These are phyloP conservation scores for Tricholoma hemisulphureum DNA, from an alignment of 768 basidiomycete species.

Conservation along the genomic window DNA sequence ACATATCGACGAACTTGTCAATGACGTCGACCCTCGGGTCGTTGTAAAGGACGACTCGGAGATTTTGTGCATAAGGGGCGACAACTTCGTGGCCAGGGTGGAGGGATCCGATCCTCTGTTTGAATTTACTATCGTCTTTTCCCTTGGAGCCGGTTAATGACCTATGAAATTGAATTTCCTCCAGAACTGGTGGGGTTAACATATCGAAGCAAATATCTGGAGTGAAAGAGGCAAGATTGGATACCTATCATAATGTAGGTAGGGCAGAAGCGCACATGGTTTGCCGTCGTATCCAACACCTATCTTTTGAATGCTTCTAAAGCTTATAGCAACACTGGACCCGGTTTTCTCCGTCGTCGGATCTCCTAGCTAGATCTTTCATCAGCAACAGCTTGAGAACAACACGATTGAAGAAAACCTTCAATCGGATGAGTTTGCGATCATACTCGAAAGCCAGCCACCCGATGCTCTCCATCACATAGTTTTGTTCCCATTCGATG, in stretches of 20 bases:
- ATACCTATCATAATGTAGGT: conserved; percentile 3
- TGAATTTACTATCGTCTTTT: conserved; percentile 45
- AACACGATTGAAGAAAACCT: conserved; percentile 37
- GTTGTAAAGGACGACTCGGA: conserved; percentile 61
- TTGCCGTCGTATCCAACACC: conserved; percentile 62
- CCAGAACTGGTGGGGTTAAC: conserved; percentile 61
- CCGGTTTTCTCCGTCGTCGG: conserved; percentile 49
- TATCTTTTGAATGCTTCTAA: conserved; percentile 59
- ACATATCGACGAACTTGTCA: conserved; percentile 51
- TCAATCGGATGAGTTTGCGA: conserved; percentile 62
- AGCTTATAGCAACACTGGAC: conserved; percentile 50
- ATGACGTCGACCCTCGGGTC: conserved; percentile 45
- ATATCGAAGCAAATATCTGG: conserved; percentile 70
- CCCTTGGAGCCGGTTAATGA: conserved; percentile 41
- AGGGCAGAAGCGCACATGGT: conserved; percentile 49
- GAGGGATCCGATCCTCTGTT: conserved; percentile 56
- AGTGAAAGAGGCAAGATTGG: conserved; percentile 4
- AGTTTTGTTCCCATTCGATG: conserved; percentile 64
- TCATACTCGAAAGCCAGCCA: conserved; percentile 66
- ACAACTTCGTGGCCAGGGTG: conserved; percentile 57
- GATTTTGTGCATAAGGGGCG: conserved; percentile 69
- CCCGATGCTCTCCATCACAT: conserved; percentile 43
- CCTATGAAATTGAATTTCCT: conserved; percentile 58
- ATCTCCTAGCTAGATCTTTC: conserved; percentile 55
- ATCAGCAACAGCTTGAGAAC: conserved; percentile 2